phyloP scores from a whole-genome alignment of 148 eudicot species.

The Rhododendron ovatum region DNA sequence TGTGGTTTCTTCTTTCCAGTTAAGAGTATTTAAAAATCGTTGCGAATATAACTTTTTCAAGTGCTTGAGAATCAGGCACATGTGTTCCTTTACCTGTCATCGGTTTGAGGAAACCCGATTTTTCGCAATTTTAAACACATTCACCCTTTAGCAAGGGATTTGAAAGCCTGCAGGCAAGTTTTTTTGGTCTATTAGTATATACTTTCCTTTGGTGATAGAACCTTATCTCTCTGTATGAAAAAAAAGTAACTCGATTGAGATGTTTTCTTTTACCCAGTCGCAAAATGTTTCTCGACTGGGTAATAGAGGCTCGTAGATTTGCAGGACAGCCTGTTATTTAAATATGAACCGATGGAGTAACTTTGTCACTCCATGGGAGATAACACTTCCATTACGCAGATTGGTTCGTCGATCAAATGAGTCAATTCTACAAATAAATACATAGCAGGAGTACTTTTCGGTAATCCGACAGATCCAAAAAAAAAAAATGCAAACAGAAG shows the following conservation, averaged over 20 bases:
- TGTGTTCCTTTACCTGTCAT: not conserved
- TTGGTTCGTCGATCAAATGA: not conserved
- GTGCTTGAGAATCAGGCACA: not conserved
- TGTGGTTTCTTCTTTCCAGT: not conserved
- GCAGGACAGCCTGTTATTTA: not conserved
- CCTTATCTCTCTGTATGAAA: not conserved
- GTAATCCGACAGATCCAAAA: not conserved
- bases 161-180: not conserved
- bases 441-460: not conserved
- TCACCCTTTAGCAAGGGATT: not conserved
- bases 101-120: not conserved
- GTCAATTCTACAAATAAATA: not conserved
- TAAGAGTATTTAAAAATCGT: not conserved
- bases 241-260: not conserved
- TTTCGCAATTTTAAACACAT: not conserved
- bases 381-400: not conserved
- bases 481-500: not conserved
- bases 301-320: not conserved
- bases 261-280: not conserved
- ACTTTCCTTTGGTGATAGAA: not conserved
- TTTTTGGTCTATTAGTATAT: not conserved
- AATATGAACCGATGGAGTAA: not conserved
- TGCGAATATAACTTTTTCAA: not conserved
- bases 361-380: not conserved
- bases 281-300: too few relatives aligned